Evolutionary conservation across 106 monocot genomes (phyloP), one percentile per base, ranked within the genome.

Genomic region (Apostasia shenzhenica): DNA sequence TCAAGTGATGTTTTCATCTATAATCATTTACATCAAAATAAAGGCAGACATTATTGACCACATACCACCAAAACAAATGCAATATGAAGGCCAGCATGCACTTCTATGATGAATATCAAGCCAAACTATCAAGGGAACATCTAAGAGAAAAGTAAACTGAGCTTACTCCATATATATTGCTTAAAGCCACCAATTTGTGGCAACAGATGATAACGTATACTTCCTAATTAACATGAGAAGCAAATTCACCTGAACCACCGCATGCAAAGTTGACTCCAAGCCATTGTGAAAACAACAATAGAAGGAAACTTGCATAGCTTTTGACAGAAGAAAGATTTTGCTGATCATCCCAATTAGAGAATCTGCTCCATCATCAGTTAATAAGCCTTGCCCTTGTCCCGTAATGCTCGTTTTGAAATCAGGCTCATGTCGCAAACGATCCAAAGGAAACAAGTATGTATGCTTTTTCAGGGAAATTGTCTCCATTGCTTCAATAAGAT

Each of bases 271-370:
- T 47, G 99, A 93, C 76, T 99, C 99, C 56, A 88, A 74, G 52
- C 99, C 99, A 83, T 92, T 93, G 75, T 85, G 92, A 73, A 99
- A 80, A 67, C 99, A 99, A 58, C 85, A 81, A 72, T 87, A 90
- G 57, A 99, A 58, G 8, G 92, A 84, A 78, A 81, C 54, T 71
- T 99, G 99, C 59, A 99, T 60, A 8, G 68, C 60, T 75, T 80
- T 87, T n/a, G 90, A 99, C 70, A 78, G 83, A 53, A 90, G 56
- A 45, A 99, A 85, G 14, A 55, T 70, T 54, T 83, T 87, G 4
- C 75, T 78, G 78, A 93, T 52, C 65, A 66, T 63, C 14, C 78
- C 70, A 70, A 88, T 78, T 3, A 86, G 68, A 65, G 78, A 55
- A 56, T 49, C 40, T n/a, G 84, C 72, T 72, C 76, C 80, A 39